These are phyloP conservation scores for Oidiodendron maius DNA, from an alignment of 495 filamentous ascomycete genomes.

Conservation along the genomic window DNA sequence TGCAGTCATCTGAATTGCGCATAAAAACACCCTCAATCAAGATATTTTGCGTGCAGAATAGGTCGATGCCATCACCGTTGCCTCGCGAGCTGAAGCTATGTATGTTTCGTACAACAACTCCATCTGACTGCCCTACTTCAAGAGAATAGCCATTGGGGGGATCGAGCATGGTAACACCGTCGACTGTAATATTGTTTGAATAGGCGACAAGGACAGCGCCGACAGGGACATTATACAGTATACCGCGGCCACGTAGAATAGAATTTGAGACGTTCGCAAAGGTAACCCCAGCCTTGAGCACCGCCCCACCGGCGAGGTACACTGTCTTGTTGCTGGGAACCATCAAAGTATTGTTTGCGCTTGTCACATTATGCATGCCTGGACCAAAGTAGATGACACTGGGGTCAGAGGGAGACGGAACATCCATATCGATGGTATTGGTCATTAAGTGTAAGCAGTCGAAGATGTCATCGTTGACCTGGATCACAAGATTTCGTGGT, in stretches of 20 bases:
- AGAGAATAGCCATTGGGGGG: background rate
- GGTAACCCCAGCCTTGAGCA: conserved; percentile 8
- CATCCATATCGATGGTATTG: conserved; percentile 9
- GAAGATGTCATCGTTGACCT: conserved; percentile 19
- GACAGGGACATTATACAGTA: background rate
- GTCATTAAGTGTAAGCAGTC: conserved; percentile 16
- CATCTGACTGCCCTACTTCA: background rate
- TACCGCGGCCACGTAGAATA: conserved; percentile 17
- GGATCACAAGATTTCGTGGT: conserved; percentile 16
- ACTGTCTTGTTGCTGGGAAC: conserved; percentile 20
- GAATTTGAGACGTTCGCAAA: conserved; percentile 17
- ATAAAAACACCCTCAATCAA: conserved; percentile 5
- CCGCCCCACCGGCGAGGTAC: conserved; percentile 17
- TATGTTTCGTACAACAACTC: background rate
- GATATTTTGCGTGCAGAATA: conserved; percentile 3
- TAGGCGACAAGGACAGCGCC: background rate
- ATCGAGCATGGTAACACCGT: background rate
- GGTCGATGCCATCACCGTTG: conserved; percentile 8
- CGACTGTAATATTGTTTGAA: conserved; percentile 4
- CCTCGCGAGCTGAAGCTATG: background rate
- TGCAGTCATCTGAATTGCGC: conserved; percentile 10
- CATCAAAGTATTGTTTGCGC: conserved; percentile 6
- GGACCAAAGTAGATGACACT: conserved; percentile 21
- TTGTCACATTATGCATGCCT: conserved; percentile 7
- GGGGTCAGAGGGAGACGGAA: conserved; percentile 3